A percentile compares a stretch with the other conserved stretches of the same genome.
Conservation (phyloP, 345 rosid species). For the Populus pruinosa region DNA sequence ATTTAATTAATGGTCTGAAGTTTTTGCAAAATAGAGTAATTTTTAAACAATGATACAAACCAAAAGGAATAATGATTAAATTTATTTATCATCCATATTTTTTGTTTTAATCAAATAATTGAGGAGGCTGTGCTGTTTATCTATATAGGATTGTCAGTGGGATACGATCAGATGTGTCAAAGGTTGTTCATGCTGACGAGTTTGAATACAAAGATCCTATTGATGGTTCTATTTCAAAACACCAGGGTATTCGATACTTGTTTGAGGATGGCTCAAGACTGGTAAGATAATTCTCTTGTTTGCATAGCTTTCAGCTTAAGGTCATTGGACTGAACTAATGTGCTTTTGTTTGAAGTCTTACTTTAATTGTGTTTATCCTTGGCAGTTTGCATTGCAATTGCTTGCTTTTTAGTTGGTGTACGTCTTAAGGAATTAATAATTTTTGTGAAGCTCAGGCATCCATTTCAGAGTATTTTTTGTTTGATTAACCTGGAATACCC, state of each 20-base stretch:
- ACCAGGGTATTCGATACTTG: constrained; percentile 91
- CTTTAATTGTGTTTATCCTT: neutral
- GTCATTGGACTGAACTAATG: neutral
- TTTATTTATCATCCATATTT: neutral
- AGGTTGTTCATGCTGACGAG: constrained; percentile 75
- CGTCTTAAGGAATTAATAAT: neutral
- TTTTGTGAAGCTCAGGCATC: neutral
- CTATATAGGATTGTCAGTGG: constrained; percentile 65
- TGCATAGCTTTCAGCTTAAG: neutral
- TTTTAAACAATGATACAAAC: neutral
- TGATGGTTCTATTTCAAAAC: constrained; percentile 91
- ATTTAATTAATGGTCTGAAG: too few relatives aligned
- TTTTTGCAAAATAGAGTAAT: neutral
- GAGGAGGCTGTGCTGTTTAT: neutral
- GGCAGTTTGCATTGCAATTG: neutral
- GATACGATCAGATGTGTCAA: constrained; percentile 61
- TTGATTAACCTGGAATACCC: neutral
- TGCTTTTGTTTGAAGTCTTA: neutral
- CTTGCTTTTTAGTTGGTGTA: neutral
- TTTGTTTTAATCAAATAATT: neutral
- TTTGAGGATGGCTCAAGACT: constrained; percentile 93
- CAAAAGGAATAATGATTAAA: neutral
- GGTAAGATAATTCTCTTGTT: constrained; percentile 42
- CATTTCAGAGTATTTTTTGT: neutral
- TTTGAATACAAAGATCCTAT: constrained; percentile 98